Evolutionary conservation across 2,329 filamentous ascomycete species (phyloP), one percentile per base, ranked within the genome.

Genomic region (Shiraia sp.): DNA sequence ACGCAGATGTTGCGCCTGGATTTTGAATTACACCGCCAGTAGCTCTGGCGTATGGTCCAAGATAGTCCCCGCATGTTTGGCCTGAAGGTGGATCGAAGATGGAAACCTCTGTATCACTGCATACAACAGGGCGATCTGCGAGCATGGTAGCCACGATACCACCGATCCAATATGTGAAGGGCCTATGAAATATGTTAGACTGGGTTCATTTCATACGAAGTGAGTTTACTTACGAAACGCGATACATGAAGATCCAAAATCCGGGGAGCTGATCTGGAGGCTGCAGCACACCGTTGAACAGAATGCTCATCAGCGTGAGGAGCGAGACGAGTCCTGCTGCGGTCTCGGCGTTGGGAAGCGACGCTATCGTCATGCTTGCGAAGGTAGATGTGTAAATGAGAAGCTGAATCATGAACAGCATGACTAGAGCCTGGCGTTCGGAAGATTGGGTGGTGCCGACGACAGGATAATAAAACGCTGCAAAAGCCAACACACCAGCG

Each of bases 201-300:
- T 5, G 8, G 19, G 8, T 22, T 22, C 19, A 22, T 22, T 22
- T 5, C 8, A 22, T 22, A 8, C 19, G 19, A 8, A 22, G 4
- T 26, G 12, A 15, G 10, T 26, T 15, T 6, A 35, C 32, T 26
- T 35, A 35, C 0, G 78, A 82, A 9, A 82, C 74, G 17, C 81
- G 77, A 66, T 88, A 87, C 86, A 89, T 89, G 71, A 88, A 89
- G 47, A 82, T 81, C 86, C 86, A 90, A 72, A 90, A 90, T 0
- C 80, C 76, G 0, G 86, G 86, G 1, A 90, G 73, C 0, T 76
- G 74, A 3, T 59, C 45, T 0, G 83, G 79, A 0, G 76, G 66
- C 45, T 85, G 81, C 39, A 89, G 70, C 3, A 88, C 85, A 61
- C 84, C 75, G 52, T 73, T 59, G 48, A 65, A 65, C 5, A 65